Conservation (phyloP, 108 stramenopile species). For the Skeletonema potamos region DNA sequence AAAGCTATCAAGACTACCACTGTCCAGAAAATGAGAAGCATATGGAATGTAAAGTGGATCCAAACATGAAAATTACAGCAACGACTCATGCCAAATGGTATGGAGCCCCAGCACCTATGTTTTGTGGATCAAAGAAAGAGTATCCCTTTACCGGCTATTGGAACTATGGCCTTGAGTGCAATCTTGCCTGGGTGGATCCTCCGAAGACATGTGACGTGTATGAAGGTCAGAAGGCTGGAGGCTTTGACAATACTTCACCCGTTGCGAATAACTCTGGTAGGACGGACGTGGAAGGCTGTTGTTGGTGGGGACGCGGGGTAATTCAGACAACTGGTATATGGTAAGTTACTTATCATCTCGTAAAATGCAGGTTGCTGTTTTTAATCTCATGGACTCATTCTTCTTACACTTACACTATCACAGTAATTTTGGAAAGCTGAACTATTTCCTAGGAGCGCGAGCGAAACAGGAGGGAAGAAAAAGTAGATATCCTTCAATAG, state of each 20-base stretch:
- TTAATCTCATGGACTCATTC: background rate
- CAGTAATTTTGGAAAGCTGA: slow-evolving; percentile 44
- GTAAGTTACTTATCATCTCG: slow-evolving; percentile 3
- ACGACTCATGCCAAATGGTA: slow-evolving; percentile 45
- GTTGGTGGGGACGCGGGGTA: slow-evolving; percentile 44
- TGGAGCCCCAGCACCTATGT: slow-evolving; percentile 30
- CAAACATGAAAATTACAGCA: slow-evolving; percentile 41
- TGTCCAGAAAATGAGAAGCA: slow-evolving; percentile 38
- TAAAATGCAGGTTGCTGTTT: background rate
- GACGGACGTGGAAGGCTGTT: slow-evolving; percentile 45
- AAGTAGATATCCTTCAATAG: slow-evolving; percentile 21
- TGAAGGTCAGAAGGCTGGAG: slow-evolving; percentile 37
- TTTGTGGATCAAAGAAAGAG: slow-evolving; percentile 27
- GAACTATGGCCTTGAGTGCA: slow-evolving; percentile 20
- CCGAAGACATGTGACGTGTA: slow-evolving; percentile 36
- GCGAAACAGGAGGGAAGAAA: slow-evolving; percentile 25
- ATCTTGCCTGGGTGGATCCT: slow-evolving; percentile 32
- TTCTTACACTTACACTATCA: background rate
- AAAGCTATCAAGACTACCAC: slow-evolving; percentile 47
- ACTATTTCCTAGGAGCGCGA: slow-evolving; percentile 31
- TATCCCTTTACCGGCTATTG: slow-evolving; percentile 16
- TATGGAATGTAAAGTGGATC: slow-evolving; percentile 46
- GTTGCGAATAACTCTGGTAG: slow-evolving; percentile 17
- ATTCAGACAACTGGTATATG: slow-evolving; percentile 44
- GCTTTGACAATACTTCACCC: slow-evolving; percentile 12